Evolutionary conservation across 192 early-diverging fungal species (phyloP), one percentile per base, ranked within the genome.

Genomic region (Coemansia sp.): DNA sequence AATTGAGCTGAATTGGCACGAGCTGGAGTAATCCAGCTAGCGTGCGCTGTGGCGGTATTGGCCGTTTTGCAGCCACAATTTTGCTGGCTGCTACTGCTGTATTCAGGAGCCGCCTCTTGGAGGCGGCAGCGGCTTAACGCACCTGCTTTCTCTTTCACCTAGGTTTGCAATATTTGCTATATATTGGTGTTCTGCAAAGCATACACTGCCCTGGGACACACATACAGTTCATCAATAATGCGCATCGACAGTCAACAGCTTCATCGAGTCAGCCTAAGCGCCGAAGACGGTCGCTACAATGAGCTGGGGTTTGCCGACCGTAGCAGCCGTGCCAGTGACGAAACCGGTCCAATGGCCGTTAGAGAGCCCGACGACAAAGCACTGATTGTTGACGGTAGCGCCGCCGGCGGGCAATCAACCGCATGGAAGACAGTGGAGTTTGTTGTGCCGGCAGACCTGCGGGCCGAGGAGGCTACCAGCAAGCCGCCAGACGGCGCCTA

Each of bases 401-500:
- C 20, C 0, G 12, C 9, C 10, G 28, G 5, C 14, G 44, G 5
- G 26, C 45, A 47, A 15, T 9, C 15, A 29, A 15, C 50, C 4
- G 31, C 48, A n/a, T 61, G 62, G 56, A 42, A 30, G 19, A 38
- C 45, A 10, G 42, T 60, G 26, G 50, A 41, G 42, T 58, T 66
- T 58, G 59, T 77, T n/a, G 67, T 57, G 9, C 30, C 50, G 21
- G 74, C 74, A 12, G 74, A 77, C 50, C 22, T 67, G 55, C 55
- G 56, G 5, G 74, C 74, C 3, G 43, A 67, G 35, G 57, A 67
- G 19, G 68, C 75, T n/a, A 70, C 69, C 9, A 51, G 68, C 53
- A 78, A 67, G 47, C 53, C 40, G 41, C 57, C 69, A 22, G 57
- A 78, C 28, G 64, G 75, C 26, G 21, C 22, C 2, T 78, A 78